A percentile compares a stretch with the other conserved stretches of the same genome.
Conservation (phyloP, 148 eudicot genomes). For the Vaccinium darrowii region DNA sequence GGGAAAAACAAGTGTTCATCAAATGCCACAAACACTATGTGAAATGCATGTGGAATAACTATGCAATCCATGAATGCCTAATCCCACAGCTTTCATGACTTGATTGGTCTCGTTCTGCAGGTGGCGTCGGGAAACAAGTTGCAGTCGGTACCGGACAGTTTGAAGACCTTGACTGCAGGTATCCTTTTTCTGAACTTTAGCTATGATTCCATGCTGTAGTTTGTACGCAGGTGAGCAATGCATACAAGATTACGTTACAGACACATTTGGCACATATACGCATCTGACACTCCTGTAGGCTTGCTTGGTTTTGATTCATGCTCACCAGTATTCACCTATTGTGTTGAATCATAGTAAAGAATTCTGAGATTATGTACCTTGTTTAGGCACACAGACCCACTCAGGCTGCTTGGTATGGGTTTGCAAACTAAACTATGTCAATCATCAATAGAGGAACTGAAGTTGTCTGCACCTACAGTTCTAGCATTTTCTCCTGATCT, state of each 20-base stretch:
- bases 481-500: neutral
- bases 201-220: neutral
- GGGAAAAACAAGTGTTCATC: neutral
- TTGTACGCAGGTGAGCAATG: neutral
- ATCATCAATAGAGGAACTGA: neutral
- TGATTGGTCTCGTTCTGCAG: constrained; percentile 27
- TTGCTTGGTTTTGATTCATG: neutral
- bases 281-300: neutral
- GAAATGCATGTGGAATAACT: neutral
- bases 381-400: neutral
- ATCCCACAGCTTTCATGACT: neutral
- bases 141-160: constrained; percentile 73
- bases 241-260: neutral
- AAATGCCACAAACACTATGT: neutral
- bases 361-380: neutral
- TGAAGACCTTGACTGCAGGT: constrained; percentile 85
- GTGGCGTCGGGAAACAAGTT: constrained; percentile 56
- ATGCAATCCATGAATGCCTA: neutral
- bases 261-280: neutral
- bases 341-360: neutral
- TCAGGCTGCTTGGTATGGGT: neutral
- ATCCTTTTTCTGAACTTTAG: constrained; percentile 16
- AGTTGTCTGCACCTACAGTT: neutral
- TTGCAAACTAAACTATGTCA: neutral
- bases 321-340: neutral